A percentile compares a stretch with the other conserved stretches of the same genome.
Evolutionary conservation across 2,329 filamentous ascomycete genomes (phyloP).

Genomic region (Aureobasidium sp.): DNA sequence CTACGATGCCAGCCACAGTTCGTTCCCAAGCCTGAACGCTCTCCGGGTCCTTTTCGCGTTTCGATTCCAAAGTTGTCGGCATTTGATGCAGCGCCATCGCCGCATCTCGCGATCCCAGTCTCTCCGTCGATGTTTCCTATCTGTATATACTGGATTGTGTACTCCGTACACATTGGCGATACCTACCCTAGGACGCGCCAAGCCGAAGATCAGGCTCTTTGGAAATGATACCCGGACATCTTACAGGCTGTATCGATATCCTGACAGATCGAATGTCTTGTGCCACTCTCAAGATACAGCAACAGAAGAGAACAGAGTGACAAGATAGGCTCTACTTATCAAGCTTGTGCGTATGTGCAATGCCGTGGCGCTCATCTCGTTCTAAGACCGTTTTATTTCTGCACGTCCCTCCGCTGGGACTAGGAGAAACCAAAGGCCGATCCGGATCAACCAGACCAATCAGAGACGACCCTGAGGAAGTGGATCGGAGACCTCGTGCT

Average conservation of each 20-base stretch:
- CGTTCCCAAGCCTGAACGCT: neutral
- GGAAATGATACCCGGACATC: neutral
- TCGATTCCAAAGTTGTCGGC: neutral
- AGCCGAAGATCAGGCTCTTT: neutral
- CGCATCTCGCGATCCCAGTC: neutral
- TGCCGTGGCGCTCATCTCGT: neutral
- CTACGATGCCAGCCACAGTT: neutral
- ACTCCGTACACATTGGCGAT: neutral
- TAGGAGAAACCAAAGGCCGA: slow-evolving; percentile 5
- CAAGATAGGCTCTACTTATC: neutral
- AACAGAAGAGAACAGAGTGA: neutral
- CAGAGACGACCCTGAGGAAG: neutral
- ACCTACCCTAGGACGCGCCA: neutral
- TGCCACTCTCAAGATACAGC: no score
- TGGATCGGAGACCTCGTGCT: neutral
- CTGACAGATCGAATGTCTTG: neutral
- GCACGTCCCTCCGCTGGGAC: neutral
- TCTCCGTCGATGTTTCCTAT: neutral
- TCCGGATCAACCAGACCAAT: neutral
- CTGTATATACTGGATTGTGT: neutral
- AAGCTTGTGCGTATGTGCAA: neutral
- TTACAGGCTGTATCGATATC: neutral
- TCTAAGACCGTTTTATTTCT: neutral
- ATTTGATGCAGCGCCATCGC: neutral
- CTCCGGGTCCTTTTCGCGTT: neutral